These are phyloP conservation scores for Teratosphaeria destructans DNA, from an alignment of 2,329 filamentous ascomycete genomes.

Conservation along the genomic window DNA sequence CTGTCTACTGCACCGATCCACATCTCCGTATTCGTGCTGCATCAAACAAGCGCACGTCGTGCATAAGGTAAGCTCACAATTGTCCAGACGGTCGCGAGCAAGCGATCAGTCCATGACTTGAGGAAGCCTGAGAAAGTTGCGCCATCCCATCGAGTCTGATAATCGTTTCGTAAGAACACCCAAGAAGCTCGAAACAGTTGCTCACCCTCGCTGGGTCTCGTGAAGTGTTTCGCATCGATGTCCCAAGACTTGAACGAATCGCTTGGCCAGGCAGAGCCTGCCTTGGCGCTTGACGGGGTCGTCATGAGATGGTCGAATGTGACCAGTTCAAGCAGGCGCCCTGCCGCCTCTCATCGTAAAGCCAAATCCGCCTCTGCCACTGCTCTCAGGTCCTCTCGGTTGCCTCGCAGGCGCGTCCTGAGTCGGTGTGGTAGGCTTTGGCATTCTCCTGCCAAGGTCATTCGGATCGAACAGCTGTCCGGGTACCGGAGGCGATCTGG, in stretches of 20 bases:
- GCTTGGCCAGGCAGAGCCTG: not conserved
- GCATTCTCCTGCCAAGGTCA: conserved; percentile 43
- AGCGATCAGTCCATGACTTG: not conserved
- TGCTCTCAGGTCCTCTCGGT: conserved; percentile 69
- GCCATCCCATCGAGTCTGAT: not conserved
- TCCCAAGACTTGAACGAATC: not conserved
- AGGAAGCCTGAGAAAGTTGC: not conserved
- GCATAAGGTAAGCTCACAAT: not conserved
- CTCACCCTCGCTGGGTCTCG: not conserved
- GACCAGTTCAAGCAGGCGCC: conserved; percentile 20
- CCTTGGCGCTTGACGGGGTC: not conserved
- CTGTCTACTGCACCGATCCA: not conserved
- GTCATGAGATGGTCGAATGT: not conserved
- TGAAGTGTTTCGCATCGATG: not conserved
- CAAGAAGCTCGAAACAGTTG: not conserved
- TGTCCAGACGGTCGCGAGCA: not conserved
- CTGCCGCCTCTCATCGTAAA: conserved; percentile 56
- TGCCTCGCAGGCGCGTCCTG: conserved; percentile 60
- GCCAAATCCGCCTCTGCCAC: conserved; percentile 66
- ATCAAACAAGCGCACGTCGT: too few species aligned
- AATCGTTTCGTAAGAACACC: not conserved
- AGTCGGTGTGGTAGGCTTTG: conserved; percentile 42
- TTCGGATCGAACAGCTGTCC: conserved; percentile 61
- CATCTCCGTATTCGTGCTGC: too few species aligned
- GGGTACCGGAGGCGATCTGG: conserved; percentile 26